Conservation (phyloP, 148 eudicot species). For the Cornus controversa region DNA sequence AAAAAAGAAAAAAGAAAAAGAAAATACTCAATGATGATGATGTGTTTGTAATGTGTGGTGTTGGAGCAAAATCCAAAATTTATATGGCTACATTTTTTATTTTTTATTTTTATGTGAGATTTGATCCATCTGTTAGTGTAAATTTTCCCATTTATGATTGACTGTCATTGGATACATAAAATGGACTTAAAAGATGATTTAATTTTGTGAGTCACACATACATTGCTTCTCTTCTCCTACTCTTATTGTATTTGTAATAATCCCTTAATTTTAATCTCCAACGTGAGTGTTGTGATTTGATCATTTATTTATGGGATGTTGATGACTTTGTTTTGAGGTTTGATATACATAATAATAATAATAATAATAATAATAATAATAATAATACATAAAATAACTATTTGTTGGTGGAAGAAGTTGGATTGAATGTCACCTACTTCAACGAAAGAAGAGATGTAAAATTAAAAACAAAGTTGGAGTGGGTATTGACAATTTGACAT, state of each 20-base stretch:
- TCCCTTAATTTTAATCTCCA: too few species aligned
- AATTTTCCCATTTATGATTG: not conserved
- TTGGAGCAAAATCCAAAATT: too few species aligned
- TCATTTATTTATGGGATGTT: not conserved
- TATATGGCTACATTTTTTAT: not conserved
- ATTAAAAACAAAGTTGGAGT: not conserved
- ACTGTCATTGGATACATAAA: not conserved
- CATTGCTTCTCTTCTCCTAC: too few species aligned
- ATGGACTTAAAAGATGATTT: too few species aligned
- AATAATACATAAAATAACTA: too few species aligned
- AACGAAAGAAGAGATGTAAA: not conserved
- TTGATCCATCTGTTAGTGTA: not conserved
- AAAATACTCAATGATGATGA: too few species aligned
- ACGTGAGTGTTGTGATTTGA: not conserved
- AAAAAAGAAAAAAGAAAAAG: too few species aligned
- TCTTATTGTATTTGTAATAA: too few species aligned
- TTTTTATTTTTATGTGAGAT: not conserved
- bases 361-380: too few species aligned
- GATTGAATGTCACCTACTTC: not conserved
- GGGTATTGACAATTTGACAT: not conserved
- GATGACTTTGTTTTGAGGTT: not conserved
- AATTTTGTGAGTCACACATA: too few species aligned
- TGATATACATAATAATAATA: too few species aligned
- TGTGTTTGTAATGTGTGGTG: too few species aligned
- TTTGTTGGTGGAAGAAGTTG: conserved; percentile 7